phyloP scores from a whole-genome alignment of 495 filamentous ascomycete genomes.

The Parmelia sp. region DNA sequence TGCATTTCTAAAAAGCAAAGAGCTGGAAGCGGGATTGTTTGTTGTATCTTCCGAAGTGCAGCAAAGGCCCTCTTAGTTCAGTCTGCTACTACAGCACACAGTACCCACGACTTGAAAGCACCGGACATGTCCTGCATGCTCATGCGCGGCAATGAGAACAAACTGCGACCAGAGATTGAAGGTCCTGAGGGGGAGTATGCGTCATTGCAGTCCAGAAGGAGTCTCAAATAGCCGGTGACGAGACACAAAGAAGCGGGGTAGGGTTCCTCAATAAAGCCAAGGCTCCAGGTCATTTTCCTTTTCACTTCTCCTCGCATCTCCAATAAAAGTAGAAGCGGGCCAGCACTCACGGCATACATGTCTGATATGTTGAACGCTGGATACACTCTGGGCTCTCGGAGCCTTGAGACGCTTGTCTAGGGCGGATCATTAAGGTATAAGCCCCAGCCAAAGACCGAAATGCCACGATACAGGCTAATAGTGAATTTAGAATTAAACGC shows the following conservation, averaged over 20 bases:
- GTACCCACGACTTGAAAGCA: constrained; percentile 17
- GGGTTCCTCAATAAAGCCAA: neutral
- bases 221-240: neutral
- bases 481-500: no score
- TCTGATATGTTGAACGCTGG: neutral
- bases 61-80: neutral
- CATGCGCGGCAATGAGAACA: no score
- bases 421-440: neutral
- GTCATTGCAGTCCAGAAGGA: neutral
- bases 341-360: neutral
- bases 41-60: neutral
- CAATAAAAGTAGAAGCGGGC: neutral
- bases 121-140: neutral
- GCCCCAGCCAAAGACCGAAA: neutral
- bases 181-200: neutral
- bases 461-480: no score
- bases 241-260: neutral
- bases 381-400: neutral
- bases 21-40: neutral
- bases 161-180: neutral
- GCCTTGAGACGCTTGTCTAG: neutral
- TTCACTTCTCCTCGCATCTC: neutral
- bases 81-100: neutral
- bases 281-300: neutral
- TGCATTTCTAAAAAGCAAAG: neutral